Evolutionary conservation across 768 basidiomycete species (phyloP).

Genomic region (Mycena haematopus): DNA sequence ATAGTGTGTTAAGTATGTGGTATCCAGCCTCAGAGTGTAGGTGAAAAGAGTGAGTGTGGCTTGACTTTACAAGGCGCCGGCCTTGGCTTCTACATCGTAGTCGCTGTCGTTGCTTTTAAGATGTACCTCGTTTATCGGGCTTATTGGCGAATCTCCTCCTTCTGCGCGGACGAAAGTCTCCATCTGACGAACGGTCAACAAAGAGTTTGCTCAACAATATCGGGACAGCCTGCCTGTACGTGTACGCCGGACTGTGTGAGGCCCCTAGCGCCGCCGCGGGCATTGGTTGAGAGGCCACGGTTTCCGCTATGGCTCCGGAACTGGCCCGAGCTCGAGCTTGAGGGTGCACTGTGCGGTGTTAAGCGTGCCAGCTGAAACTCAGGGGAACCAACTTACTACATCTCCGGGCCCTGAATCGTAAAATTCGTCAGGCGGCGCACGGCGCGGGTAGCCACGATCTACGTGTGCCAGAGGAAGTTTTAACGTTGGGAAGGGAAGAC

Average conservation of each 20-base stretch:
- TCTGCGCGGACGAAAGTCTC: constrained; percentile 54
- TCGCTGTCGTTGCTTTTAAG: constrained; percentile 41
- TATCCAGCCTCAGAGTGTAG: constrained; percentile 7
- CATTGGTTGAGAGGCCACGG: constrained; percentile 34
- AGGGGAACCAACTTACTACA: constrained; percentile 47
- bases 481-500: neutral
- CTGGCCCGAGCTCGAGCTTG: constrained; percentile 35
- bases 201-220: neutral
- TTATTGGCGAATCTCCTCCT: constrained; percentile 26
- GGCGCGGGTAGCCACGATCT: constrained; percentile 65
- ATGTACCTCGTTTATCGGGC: constrained; percentile 30
- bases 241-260: constrained; percentile 44
- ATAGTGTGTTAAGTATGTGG: neutral
- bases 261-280: constrained; percentile 27
- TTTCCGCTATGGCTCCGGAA: constrained; percentile 33
- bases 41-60: neutral
- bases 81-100: constrained; percentile 41
- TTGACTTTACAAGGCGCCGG: neutral
- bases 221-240: constrained; percentile 45
- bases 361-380: neutral
- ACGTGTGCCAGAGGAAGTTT: constrained; percentile 31
- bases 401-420: constrained; percentile 46
- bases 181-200: constrained; percentile 42
- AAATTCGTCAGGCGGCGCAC: constrained; percentile 67
- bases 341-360: constrained; percentile 30